These are phyloP conservation scores for Candida silvicultrix DNA, from an alignment of 805 yeast species.

Conservation along the genomic window DNA sequence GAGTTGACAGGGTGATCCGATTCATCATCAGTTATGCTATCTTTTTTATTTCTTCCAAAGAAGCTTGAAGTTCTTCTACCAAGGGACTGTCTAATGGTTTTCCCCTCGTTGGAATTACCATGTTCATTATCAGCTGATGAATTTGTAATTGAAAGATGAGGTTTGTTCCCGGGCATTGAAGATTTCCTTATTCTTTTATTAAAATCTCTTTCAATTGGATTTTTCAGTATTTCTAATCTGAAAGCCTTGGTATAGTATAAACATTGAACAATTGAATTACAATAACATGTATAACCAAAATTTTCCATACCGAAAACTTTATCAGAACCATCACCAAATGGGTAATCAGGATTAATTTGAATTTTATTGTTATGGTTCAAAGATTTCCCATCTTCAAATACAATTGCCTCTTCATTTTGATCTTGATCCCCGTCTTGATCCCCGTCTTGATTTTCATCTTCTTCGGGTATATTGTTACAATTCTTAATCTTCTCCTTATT, in stretches of 20 bases:
- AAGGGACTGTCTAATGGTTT: slow-evolving; percentile 8
- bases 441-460: too few species aligned
- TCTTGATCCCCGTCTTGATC: too few species aligned
- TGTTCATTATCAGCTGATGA: slow-evolving; percentile 6
- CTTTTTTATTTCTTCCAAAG: slow-evolving; percentile 20
- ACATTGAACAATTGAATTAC: slow-evolving; percentile 89
- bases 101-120: slow-evolving; percentile 1
- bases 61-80: slow-evolving; percentile 23
- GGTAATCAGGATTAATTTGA: slow-evolving; percentile 20
- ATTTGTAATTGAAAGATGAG: slow-evolving; percentile 21
- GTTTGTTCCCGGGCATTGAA: slow-evolving; percentile 33
- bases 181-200: slow-evolving; percentile 31
- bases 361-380: not conserved
- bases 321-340: slow-evolving; percentile 62
- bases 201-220: slow-evolving; percentile 31
- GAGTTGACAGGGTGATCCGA: not conserved
- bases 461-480: not conserved
- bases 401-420: not conserved
- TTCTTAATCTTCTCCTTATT: not conserved
- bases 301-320: slow-evolving; percentile 79
- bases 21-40: slow-evolving; percentile 9
- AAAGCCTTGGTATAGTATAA: slow-evolving; percentile 70
- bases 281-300: slow-evolving; percentile 89
- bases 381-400: not conserved
- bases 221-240: slow-evolving; percentile 46